These are phyloP conservation scores for Trichoderma arundinaceum DNA, from an alignment of 2,329 filamentous ascomycete genomes.

Conservation along the genomic window DNA sequence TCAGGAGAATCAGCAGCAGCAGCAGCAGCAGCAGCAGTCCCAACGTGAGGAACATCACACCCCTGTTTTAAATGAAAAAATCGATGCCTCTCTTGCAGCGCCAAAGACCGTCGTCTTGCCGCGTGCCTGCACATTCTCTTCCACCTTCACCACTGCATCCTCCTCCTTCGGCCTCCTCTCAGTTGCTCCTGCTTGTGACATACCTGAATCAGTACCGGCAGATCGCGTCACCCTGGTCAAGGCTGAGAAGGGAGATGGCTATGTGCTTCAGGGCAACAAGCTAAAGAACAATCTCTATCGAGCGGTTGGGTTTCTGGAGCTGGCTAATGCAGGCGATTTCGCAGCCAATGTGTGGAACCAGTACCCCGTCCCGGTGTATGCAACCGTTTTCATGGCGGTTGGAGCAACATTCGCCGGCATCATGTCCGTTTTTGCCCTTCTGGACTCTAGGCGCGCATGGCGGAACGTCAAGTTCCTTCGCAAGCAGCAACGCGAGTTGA, in stretches of 20 bases:
- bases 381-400: slow-evolving; percentile 57
- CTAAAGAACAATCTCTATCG: slow-evolving; percentile 38
- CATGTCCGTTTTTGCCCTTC: slow-evolving; percentile 53
- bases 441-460: slow-evolving; percentile 52
- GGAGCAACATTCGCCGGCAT: slow-evolving; percentile 55
- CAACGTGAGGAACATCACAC: not conserved
- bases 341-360: slow-evolving; percentile 64
- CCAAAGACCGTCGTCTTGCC: slow-evolving; percentile 20
- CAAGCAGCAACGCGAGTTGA: slow-evolving; percentile 47
- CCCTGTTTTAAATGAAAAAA: slow-evolving; percentile 12
- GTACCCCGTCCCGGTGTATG: slow-evolving; percentile 55
- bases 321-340: slow-evolving; percentile 62
- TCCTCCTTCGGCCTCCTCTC: slow-evolving; percentile 10
- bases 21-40: not conserved
- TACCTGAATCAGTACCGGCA: slow-evolving; percentile 11
- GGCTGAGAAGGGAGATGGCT: slow-evolving; percentile 6
- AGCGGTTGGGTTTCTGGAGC: slow-evolving; percentile 57
- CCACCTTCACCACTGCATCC: slow-evolving; percentile 11
- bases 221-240: slow-evolving; percentile 24
- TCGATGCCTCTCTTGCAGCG: not conserved
- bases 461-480: slow-evolving; percentile 54
- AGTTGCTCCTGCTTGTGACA: not conserved
- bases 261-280: slow-evolving; percentile 11
- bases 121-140: slow-evolving; percentile 19
- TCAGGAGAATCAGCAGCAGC: slow-evolving; percentile 11